A percentile compares a stretch with the other conserved stretches of the same genome.
These are phyloP conservation scores for Uromyces viciae-fabae DNA, from an alignment of 1,284 basidiomycete species.

Conservation along the genomic window DNA sequence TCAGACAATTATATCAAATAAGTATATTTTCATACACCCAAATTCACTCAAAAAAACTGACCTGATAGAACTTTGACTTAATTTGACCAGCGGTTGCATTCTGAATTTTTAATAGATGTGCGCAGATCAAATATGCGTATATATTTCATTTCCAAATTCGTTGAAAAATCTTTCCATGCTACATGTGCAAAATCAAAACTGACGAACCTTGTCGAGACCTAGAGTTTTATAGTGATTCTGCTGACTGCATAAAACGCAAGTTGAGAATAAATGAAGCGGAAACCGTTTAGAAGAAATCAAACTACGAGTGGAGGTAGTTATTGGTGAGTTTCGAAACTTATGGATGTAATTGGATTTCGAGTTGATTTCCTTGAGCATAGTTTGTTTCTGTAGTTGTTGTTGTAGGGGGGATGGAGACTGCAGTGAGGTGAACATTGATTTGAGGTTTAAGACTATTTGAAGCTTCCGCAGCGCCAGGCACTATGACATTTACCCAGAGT, in stretches of 20 bases:
- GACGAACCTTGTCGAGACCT: slow-evolving; percentile 7
- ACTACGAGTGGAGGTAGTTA: too few relatives aligned
- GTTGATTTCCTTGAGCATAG: too few relatives aligned
- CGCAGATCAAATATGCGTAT: background rate
- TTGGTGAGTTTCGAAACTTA: too few relatives aligned
- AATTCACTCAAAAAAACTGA: background rate
- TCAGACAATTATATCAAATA: background rate
- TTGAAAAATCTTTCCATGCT: background rate
- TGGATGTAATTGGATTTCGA: too few relatives aligned
- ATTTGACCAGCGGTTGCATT: slow-evolving; percentile 2
- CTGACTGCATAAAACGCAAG: background rate
- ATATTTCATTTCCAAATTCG: background rate
- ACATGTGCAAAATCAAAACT: background rate
- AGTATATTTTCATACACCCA: background rate
- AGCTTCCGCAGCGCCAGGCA: too few relatives aligned
- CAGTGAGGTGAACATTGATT: too few relatives aligned
- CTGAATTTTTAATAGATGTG: background rate
- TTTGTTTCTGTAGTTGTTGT: too few relatives aligned
- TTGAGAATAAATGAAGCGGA: background rate
- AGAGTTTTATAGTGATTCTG: slow-evolving; percentile 27
- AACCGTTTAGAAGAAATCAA: too few relatives aligned
- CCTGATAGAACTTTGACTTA: slow-evolving; percentile 28
- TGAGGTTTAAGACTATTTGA: too few relatives aligned
- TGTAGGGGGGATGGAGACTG: too few relatives aligned
- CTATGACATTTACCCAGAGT: too few relatives aligned